phyloP scores from a whole-genome alignment of 2,329 filamentous ascomycete species.

The Colletotrichum aenigma region DNA sequence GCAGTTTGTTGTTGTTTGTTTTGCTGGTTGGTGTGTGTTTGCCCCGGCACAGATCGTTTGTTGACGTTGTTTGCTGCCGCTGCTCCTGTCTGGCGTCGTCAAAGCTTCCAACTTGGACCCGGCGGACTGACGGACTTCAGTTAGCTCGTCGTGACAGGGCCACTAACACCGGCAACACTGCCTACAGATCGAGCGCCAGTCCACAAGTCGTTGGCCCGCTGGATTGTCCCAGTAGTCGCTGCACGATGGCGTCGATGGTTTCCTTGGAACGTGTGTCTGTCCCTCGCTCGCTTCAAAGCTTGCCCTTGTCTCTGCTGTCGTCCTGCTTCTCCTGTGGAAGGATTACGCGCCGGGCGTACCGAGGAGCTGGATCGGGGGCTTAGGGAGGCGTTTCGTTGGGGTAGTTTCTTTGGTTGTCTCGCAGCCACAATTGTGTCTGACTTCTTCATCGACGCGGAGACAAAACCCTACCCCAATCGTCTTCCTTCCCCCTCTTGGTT shows the following conservation, averaged over 20 bases:
- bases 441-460: neutral
- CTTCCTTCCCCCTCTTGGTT: neutral
- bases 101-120: neutral
- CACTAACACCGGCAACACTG: neutral
- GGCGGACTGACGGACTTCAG: neutral
- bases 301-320: neutral
- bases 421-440: neutral
- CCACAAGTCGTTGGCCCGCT: neutral
- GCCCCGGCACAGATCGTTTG: neutral
- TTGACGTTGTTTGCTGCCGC: neutral
- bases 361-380: neutral
- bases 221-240: neutral
- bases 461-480: neutral
- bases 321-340: neutral
- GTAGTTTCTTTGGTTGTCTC: neutral
- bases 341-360: neutral
- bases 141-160: neutral
- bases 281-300: neutral
- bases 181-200: neutral
- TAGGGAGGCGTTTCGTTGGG: neutral
- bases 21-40: neutral
- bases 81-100: neutral
- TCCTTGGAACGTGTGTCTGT: neutral
- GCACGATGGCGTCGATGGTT: neutral
- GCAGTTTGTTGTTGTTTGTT: conserved; percentile 6